A percentile compares a stretch with the other conserved stretches of the same genome.
Conservation (phyloP, 495 filamentous ascomycete species). For the Xylaria acuta region DNA sequence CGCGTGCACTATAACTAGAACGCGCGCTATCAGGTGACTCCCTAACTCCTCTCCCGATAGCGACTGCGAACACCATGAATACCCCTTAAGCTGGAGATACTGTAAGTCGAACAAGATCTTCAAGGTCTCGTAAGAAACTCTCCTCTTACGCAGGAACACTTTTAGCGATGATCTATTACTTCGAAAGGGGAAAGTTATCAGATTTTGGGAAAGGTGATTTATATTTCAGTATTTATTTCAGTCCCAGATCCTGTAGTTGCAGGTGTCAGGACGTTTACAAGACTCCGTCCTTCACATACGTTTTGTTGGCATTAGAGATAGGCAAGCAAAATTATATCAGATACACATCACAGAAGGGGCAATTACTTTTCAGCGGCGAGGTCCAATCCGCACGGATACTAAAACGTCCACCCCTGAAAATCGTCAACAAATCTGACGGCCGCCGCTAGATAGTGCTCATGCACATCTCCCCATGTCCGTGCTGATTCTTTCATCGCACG, state of each 20-base stretch:
- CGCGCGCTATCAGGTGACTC: constrained; percentile 23
- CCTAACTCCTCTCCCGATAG: neutral
- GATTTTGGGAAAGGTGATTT: neutral
- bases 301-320: neutral
- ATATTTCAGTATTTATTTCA: neutral
- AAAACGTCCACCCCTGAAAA: constrained; percentile 73
- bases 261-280: neutral
- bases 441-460: constrained; percentile 75
- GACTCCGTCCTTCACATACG: neutral
- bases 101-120: neutral
- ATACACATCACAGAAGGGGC: neutral
- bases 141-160: neutral
- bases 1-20: constrained; percentile 18
- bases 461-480: constrained; percentile 82
- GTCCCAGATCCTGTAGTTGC: neutral
- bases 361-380: neutral
- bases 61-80: neutral
- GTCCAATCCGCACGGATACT: neutral
- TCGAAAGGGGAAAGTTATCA: neutral
- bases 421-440: constrained; percentile 81
- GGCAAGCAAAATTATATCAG: neutral
- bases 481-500: constrained; percentile 77
- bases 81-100: neutral
- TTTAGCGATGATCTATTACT: neutral
- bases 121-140: neutral